A percentile compares a stretch with the other conserved stretches of the same genome.
Conservation (phyloP, 2,329 filamentous ascomycete species). For the Penicillium aurantiogriseum region DNA sequence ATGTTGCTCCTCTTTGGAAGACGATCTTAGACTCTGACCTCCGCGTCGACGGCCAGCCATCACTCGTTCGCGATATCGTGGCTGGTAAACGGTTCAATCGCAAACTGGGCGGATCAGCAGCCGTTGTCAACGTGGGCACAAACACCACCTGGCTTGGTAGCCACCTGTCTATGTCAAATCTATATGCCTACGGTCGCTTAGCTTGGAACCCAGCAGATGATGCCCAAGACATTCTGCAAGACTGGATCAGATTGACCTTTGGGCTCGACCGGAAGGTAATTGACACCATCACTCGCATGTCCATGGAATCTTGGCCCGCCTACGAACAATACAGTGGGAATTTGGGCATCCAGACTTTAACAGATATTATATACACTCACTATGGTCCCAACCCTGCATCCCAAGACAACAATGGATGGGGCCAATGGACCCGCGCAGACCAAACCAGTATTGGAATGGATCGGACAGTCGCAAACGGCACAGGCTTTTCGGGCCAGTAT, state of each 20-base stretch:
- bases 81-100: slow-evolving; percentile 59
- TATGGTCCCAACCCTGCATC: slow-evolving; percentile 67
- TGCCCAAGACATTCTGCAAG: slow-evolving; percentile 54
- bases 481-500: slow-evolving; percentile 65
- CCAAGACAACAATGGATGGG: slow-evolving; percentile 67
- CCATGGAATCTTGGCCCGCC: slow-evolving; percentile 67
- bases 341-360: slow-evolving; percentile 66
- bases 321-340: slow-evolving; percentile 72
- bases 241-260: slow-evolving; percentile 70
- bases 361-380: slow-evolving; percentile 65
- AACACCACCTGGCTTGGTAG: slow-evolving; percentile 68
- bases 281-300: slow-evolving; percentile 60
- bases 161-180: slow-evolving; percentile 68
- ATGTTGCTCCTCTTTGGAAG: slow-evolving; percentile 67
- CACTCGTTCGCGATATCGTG: slow-evolving; percentile 60
- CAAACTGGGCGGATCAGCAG: slow-evolving; percentile 61
- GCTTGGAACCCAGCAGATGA: slow-evolving; percentile 62
- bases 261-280: slow-evolving; percentile 55
- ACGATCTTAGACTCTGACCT: slow-evolving; percentile 67
- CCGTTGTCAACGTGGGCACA: slow-evolving; percentile 65
- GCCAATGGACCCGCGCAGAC: slow-evolving; percentile 70
- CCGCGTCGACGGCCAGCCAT: slow-evolving; percentile 56
- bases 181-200: slow-evolving; percentile 67
- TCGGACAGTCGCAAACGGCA: slow-evolving; percentile 66
- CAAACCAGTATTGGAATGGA: slow-evolving; percentile 65